Evolutionary conservation across 257 asterid species (phyloP).

Genomic region (Primulina huaijiensis): DNA sequence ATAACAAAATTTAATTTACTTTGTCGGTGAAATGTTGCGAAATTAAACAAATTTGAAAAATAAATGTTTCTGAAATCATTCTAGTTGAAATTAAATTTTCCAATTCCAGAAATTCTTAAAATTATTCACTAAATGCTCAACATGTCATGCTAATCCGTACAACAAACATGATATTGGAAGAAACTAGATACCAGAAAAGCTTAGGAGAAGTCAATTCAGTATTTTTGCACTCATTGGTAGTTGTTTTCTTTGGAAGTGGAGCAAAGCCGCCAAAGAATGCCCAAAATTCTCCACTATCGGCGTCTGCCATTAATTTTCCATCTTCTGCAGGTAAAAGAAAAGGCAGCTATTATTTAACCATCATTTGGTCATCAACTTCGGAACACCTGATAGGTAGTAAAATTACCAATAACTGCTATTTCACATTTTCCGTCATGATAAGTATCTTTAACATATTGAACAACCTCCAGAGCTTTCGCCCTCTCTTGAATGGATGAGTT

Average conservation of each 20-base stretch:
- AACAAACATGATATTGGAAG: constrained; percentile 28
- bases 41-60: neutral
- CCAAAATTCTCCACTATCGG: constrained; percentile 91
- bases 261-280: constrained; percentile 90
- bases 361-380: constrained; percentile 12
- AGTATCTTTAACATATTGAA: constrained; percentile 76
- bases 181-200: constrained; percentile 58
- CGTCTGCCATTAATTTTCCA: constrained; percentile 79
- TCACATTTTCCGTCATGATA: constrained; percentile 80
- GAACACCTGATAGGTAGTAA: constrained; percentile 18
- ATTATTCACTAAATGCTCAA: neutral
- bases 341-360: constrained; percentile 16
- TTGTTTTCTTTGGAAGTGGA: constrained; percentile 70
- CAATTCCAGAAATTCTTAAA: neutral
- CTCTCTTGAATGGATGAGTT: constrained; percentile 79
- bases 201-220: constrained; percentile 28
- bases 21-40: constrained; percentile 1
- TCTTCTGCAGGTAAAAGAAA: constrained; percentile 56
- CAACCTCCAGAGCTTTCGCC: constrained; percentile 91
- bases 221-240: constrained; percentile 26
- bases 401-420: constrained; percentile 70
- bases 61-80: neutral
- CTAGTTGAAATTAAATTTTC: too few relatives aligned
- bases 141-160: neutral
- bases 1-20: neutral